A percentile compares a stretch with the other conserved stretches of the same genome.
phyloP scores from a whole-genome alignment of 2,329 filamentous ascomycete genomes.

The Venturia carpophila region DNA sequence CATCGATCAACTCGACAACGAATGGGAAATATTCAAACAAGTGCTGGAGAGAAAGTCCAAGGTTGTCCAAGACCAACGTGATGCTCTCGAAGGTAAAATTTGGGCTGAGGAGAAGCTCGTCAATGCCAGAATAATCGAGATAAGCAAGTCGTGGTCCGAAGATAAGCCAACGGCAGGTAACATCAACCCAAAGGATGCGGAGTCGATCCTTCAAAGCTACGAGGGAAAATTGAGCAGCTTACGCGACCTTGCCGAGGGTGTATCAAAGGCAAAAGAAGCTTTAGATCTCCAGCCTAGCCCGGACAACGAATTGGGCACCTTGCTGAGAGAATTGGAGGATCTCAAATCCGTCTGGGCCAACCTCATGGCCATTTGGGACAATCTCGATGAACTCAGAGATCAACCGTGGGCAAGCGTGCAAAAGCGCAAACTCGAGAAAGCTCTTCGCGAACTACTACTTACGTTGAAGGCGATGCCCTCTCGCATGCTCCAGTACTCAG shows the following conservation, averaged over 20 bases:
- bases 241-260: conserved; percentile 83
- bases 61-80: conserved; percentile 92
- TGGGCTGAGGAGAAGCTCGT: conserved; percentile 87
- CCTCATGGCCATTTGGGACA: conserved; percentile 92
- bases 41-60: conserved; percentile 86
- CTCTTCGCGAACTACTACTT: conserved; percentile 86
- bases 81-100: conserved; percentile 91
- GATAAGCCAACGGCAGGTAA: conserved; percentile 95
- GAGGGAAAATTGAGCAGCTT: conserved; percentile 78
- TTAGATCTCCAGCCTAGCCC: conserved; percentile 76
- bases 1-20: conserved; percentile 91
- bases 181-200: conserved; percentile 82
- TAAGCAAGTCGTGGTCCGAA: conserved; percentile 82
- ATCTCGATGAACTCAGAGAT: conserved; percentile 86
- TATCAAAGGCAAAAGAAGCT: conserved; percentile 93
- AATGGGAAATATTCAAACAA: conserved; percentile 91
- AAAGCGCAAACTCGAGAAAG: conserved; percentile 81
- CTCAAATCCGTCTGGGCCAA: conserved; percentile 99
- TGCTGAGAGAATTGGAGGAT: conserved; percentile 93
- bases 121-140: conserved; percentile 76
- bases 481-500: conserved; percentile 97
- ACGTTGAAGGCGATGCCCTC: conserved; percentile 99
- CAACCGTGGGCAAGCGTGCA: conserved; percentile 92
- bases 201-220: conserved; percentile 71
- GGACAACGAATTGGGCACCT: conserved; percentile 72